These are phyloP conservation scores for Jimgerdemannia flammicorona DNA, from an alignment of 192 early-diverging fungal genomes.

Conservation along the genomic window DNA sequence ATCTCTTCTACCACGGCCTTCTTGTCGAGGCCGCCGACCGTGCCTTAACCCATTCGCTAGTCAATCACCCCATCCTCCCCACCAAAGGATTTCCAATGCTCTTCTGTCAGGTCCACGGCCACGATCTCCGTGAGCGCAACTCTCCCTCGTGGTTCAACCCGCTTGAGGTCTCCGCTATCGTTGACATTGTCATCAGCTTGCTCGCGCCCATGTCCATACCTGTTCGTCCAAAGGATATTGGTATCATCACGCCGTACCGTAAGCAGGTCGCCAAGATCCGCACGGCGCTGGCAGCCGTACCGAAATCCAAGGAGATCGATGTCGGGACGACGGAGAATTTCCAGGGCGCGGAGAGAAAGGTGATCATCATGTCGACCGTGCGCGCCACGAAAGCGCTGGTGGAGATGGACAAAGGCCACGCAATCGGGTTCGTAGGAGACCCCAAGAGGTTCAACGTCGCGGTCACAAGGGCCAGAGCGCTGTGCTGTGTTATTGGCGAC, in stretches of 20 bases:
- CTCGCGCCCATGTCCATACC: not conserved
- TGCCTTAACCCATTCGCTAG: slow-evolving; percentile 27
- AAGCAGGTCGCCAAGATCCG: slow-evolving; percentile 48
- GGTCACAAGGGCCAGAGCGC: slow-evolving; percentile 40
- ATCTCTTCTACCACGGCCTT: slow-evolving; percentile 44
- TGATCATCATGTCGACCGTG: slow-evolving; percentile 45
- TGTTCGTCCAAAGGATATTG: slow-evolving; percentile 41
- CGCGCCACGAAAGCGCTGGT: slow-evolving; percentile 32
- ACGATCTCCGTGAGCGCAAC: slow-evolving; percentile 30
- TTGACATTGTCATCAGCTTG: slow-evolving; percentile 30
- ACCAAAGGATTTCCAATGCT: slow-evolving; percentile 44
- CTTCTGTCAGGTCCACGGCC: slow-evolving; percentile 47
- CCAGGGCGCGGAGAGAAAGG: slow-evolving; percentile 49
- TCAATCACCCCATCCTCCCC: slow-evolving; percentile 28
- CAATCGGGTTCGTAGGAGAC: slow-evolving; percentile 37
- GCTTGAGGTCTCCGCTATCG: slow-evolving; percentile 38
- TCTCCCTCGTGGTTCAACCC: slow-evolving; percentile 49
- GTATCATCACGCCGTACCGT: slow-evolving; percentile 52
- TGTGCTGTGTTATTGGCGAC: slow-evolving; percentile 37
- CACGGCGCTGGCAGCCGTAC: slow-evolving; percentile 23
- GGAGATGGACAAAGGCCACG: slow-evolving; percentile 36
- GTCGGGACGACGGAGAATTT: slow-evolving; percentile 48
- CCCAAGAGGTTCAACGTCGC: slow-evolving; percentile 48
- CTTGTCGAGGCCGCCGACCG: slow-evolving; percentile 33
- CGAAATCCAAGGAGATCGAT: slow-evolving; percentile 31